Percentiles rank a stretch among this genome's conserved stretches.
Evolutionary conservation across 768 basidiomycete genomes (phyloP).

Genomic region (Cystofilobasidium ferigula): DNA sequence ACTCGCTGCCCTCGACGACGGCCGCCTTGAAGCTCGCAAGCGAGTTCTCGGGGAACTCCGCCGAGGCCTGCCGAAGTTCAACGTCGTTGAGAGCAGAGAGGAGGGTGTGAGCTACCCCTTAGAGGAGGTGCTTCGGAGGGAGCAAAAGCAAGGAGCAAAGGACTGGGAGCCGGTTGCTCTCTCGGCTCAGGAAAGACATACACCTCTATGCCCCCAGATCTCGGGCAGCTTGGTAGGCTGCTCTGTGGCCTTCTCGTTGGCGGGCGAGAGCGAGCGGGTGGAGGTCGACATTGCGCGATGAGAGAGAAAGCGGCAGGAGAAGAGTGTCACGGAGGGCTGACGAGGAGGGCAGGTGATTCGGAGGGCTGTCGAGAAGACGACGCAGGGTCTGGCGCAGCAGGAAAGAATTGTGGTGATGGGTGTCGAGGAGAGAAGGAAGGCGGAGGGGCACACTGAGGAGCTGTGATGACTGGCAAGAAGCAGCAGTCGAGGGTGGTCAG

Average conservation of each 20-base stretch:
- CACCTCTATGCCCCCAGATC: background rate
- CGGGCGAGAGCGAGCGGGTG: conserved; percentile 1
- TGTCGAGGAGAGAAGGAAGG: too few relatives aligned
- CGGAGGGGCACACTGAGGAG: too few relatives aligned
- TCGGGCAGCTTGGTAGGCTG: background rate
- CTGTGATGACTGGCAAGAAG: too few relatives aligned
- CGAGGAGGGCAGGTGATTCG: too few relatives aligned
- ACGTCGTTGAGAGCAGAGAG: background rate
- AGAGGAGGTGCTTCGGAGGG: background rate
- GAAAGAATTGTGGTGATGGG: too few relatives aligned
- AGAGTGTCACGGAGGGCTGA: too few relatives aligned
- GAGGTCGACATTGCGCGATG: too few relatives aligned
- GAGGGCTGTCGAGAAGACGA: too few relatives aligned
- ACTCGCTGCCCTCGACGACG: conserved; percentile 88
- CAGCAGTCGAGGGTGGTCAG: too few relatives aligned
- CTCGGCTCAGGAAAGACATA: background rate
- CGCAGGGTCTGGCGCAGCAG: too few relatives aligned
- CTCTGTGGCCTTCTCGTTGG: background rate
- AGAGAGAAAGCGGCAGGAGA: too few relatives aligned
- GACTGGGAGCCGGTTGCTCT: background rate
- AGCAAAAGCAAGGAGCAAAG: background rate
- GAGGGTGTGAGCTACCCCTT: background rate
- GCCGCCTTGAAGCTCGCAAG: conserved; percentile 89
- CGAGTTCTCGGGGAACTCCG: conserved; percentile 75
- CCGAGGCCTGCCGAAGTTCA: conserved; percentile 39